A percentile compares a stretch with the other conserved stretches of the same genome.
These are phyloP conservation scores for Castanea mollissima DNA, from an alignment of 306 rosid genomes.

Conservation along the genomic window DNA sequence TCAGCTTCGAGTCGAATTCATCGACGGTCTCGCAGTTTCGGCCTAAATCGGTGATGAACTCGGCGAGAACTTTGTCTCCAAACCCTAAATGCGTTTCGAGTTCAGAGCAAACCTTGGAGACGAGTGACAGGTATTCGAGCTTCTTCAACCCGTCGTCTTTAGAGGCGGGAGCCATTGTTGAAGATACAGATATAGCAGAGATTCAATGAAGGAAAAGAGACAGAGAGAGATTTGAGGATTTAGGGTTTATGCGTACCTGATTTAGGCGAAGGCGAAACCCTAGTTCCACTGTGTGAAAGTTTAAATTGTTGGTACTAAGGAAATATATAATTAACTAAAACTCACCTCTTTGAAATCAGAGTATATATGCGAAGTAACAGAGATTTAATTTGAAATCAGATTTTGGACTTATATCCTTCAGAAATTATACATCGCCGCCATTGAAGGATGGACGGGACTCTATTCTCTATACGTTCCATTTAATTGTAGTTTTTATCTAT, in stretches of 20 bases:
- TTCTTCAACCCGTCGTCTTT: slow-evolving; percentile 55
- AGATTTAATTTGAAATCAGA: too few relatives aligned
- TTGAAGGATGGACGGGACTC: too few relatives aligned
- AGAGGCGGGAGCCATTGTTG: slow-evolving; percentile 36
- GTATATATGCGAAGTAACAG: too few relatives aligned
- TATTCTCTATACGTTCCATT: too few relatives aligned
- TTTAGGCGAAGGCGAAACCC: background rate
- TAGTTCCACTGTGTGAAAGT: background rate
- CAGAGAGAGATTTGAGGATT: background rate
- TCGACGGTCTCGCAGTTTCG: slow-evolving; percentile 50
- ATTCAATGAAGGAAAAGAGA: background rate
- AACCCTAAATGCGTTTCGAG: slow-evolving; percentile 72
- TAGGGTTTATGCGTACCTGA: background rate
- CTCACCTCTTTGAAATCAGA: too few relatives aligned
- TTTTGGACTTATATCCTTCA: too few relatives aligned
- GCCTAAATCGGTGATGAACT: slow-evolving; percentile 72
- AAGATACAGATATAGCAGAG: background rate
- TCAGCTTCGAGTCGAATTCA: slow-evolving; percentile 58
- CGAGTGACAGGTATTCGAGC: slow-evolving; percentile 71
- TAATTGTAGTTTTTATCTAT: too few relatives aligned
- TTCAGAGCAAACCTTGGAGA: slow-evolving; percentile 76
- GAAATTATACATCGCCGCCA: too few relatives aligned
- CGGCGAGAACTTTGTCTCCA: slow-evolving; percentile 70
- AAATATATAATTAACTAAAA: too few relatives aligned
- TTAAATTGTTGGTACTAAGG: too few relatives aligned